Evolutionary conservation across 2,329 filamentous ascomycete genomes (phyloP), one percentile per base, ranked within the genome.

Genomic region (Neonectria magnoliae): DNA sequence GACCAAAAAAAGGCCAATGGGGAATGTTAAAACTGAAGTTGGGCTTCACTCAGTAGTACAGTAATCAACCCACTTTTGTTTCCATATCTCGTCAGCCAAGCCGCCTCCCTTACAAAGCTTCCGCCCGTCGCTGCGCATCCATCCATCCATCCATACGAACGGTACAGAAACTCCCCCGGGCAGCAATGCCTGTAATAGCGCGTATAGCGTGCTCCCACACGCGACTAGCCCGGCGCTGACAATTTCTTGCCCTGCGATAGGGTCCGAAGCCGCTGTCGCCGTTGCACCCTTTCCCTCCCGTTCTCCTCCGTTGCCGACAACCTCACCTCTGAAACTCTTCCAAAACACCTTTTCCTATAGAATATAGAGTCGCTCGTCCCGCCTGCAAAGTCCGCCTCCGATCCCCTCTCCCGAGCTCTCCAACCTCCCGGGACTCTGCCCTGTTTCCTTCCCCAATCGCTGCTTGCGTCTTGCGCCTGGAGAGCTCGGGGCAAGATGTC

Each of bases 181-280:
- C 47, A 31, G 47, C 11, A 31, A n/a, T 31, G n/a, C 47, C 16
- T 13, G 25, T 11, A 20, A 45, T 13, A 48, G 22, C 22, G 22
- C 16, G 22, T 31, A 33, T 50, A 38, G 54, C 50, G 53, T 41
- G 44, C 44, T 48, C 47, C 27, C 25, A 18, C 27, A 4, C 16
- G 18, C 33, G 44, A 36, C 68, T 68, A 68, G 65, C 50, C 63
- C 57, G 36, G 59, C 65, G 72, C 72, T 74, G 66, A 73, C 71
- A 68, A 74, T 74, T 73, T 70, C 68, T 72, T 51, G 64, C 60
- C 62, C 64, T 70, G 61, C 67, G 59, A 73, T 73, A 73, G 69
- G 72, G 72, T 72, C 69, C 72, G 72, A 73, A 74, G 72, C 72
- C 72, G 72, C 69, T 65, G 69, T 64, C 69, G 59, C 70, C 58